Conservation (phyloP, 225 moss, liverwort and hornwort species). For the Straminergon stramineum region DNA sequence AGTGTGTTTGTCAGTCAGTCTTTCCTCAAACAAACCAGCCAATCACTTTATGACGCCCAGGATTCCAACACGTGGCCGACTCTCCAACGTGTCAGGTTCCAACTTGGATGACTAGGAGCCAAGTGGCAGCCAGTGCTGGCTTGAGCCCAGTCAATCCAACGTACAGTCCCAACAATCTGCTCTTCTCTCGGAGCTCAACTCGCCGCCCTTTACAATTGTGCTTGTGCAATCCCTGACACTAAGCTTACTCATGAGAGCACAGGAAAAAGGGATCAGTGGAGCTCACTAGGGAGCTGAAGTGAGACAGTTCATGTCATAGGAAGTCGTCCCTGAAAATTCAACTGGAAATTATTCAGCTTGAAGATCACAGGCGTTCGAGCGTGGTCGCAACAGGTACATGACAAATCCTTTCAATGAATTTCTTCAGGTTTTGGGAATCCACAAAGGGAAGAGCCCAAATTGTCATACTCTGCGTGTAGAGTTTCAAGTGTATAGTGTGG, state of each 20-base stretch:
- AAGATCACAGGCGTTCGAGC: neutral
- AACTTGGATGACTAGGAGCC: neutral
- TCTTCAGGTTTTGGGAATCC: neutral
- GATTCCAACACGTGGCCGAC: neutral
- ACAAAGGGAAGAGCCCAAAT: neutral
- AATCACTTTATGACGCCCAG: neutral
- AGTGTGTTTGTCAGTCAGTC: neutral
- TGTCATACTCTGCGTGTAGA: neutral
- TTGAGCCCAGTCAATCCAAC: neutral
- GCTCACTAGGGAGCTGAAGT: neutral
- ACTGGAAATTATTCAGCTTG: neutral
- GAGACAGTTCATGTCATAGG: neutral
- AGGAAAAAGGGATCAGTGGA: neutral
- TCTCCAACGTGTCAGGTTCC: neutral
- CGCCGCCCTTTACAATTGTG: neutral
- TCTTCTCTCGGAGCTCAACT: neutral
- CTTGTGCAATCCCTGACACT: neutral
- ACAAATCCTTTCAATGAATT: neutral
- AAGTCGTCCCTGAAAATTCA: neutral
- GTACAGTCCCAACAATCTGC: neutral
- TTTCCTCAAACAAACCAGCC: neutral
- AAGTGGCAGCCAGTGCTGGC: conserved; percentile 7
- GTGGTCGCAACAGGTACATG: conserved; percentile 2
- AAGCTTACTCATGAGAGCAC: neutral
- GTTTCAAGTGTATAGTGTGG: neutral